phyloP scores from a whole-genome alignment of 2,329 filamentous ascomycete species.

The Colletotrichum gloeosporioides region DNA sequence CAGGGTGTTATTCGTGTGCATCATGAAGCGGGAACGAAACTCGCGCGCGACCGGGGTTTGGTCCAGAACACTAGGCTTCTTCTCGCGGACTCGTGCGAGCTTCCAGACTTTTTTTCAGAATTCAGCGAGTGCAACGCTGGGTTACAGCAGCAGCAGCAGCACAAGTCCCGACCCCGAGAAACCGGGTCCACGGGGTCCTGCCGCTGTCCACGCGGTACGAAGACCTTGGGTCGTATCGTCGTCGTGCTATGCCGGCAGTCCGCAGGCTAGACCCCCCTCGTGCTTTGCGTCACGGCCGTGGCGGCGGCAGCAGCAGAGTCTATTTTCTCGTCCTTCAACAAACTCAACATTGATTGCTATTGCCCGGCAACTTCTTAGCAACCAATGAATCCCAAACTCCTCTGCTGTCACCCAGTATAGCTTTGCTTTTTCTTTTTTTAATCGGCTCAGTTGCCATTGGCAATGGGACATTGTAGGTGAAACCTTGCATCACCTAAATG shows the following conservation, averaged over 20 bases:
- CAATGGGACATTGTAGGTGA: background rate
- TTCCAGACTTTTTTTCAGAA: background rate
- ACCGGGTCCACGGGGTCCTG: slow-evolving; percentile 16
- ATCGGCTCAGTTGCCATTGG: background rate
- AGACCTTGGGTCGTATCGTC: background rate
- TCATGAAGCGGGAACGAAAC: slow-evolving; percentile 4
- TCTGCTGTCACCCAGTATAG: background rate
- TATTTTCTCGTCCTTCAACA: background rate
- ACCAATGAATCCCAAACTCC: background rate
- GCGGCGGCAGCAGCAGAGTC: background rate
- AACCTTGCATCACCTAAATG: background rate
- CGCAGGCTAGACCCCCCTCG: background rate
- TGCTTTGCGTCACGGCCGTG: background rate
- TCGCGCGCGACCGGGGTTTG: background rate
- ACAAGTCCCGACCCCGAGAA: slow-evolving; percentile 11
- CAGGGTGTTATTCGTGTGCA: background rate
- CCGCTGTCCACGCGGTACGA: background rate
- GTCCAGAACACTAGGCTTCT: background rate
- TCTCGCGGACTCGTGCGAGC: background rate
- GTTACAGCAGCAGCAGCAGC: background rate
- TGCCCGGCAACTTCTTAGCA: background rate
- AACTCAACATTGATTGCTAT: background rate
- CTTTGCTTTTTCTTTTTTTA: background rate
- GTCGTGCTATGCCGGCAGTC: background rate
- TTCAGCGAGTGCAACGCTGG: background rate